Conservation (phyloP, 768 basidiomycete genomes). For the Hortiboletus flavorubellus region DNA sequence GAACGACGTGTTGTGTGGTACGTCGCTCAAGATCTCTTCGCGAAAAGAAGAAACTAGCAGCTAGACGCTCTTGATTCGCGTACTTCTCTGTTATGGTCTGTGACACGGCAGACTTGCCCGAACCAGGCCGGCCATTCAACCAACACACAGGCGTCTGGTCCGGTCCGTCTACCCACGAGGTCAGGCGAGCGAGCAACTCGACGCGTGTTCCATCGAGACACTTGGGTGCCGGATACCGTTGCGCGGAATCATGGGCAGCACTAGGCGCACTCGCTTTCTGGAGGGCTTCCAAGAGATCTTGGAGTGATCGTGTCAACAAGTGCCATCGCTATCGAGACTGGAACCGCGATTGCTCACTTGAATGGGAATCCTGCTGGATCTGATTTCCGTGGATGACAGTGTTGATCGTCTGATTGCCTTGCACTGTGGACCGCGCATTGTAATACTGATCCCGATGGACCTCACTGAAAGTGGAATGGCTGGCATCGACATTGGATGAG, state of each 20-base stretch:
- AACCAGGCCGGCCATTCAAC: constrained; percentile 26
- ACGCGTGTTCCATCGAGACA: constrained; percentile 23
- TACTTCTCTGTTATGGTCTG: constrained; percentile 32
- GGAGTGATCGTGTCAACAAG: neutral
- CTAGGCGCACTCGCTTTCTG: constrained; percentile 17
- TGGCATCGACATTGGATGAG: constrained; percentile 9
- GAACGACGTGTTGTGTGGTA: constrained; percentile 22
- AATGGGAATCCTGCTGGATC: constrained; percentile 11
- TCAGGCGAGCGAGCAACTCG: constrained; percentile 15
- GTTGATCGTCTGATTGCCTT: constrained; percentile 17
- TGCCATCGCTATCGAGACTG: neutral
- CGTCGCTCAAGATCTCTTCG: constrained; percentile 25
- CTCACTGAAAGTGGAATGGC: constrained; percentile 17
- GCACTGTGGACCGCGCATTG: constrained; percentile 7
- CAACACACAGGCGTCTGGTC: constrained; percentile 18
- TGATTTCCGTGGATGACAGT: constrained; percentile 21
- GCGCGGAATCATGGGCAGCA: constrained; percentile 19
- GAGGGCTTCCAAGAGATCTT: constrained; percentile 15
- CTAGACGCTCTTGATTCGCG: constrained; percentile 19
- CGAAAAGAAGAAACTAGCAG: constrained; percentile 37
- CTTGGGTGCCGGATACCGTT: constrained; percentile 19
- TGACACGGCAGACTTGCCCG: constrained; percentile 28
- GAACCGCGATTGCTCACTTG: neutral
- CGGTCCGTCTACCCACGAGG: constrained; percentile 13
- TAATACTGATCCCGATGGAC: constrained; percentile 16